Percentiles rank a stretch among this genome's conserved stretches.
Evolutionary conservation across 2,329 filamentous ascomycete species (phyloP).

Genomic region (Xylariales sp.): DNA sequence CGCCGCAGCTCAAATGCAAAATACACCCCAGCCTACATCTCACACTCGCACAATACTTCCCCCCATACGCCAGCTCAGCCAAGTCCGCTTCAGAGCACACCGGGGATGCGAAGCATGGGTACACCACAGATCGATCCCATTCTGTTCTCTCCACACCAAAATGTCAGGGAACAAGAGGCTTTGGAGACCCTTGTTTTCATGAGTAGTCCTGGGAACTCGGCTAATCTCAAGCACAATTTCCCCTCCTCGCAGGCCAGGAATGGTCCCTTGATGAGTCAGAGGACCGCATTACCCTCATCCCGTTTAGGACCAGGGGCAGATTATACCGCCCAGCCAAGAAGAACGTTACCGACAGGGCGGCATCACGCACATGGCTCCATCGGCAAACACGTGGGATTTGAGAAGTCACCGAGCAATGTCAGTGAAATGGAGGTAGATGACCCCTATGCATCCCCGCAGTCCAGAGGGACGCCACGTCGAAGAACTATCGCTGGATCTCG

Average conservation of each 20-base stretch:
- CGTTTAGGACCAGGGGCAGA: constrained; percentile 18
- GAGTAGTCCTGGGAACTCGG: constrained; percentile 71
- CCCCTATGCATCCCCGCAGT: constrained; percentile 28
- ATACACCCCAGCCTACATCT: constrained; percentile 46
- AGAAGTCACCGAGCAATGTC: constrained; percentile 36
- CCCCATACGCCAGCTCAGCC: constrained; percentile 35
- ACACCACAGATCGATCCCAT: constrained; percentile 45
- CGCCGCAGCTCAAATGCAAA: constrained; percentile 48
- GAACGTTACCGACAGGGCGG: constrained; percentile 46
- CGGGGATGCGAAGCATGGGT: constrained; percentile 27
- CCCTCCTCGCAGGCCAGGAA: constrained; percentile 32
- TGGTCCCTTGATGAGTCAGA: constrained; percentile 19
- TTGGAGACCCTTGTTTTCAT: constrained; percentile 77
- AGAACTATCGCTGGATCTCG: constrained; percentile 35
- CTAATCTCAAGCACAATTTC: constrained; percentile 54
- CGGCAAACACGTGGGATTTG: constrained; percentile 43
- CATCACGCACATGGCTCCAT: constrained; percentile 29
- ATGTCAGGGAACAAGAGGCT: constrained; percentile 71
- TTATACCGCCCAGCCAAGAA: constrained; percentile 38
- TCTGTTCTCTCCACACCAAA: constrained; percentile 65
- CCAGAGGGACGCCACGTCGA: constrained; percentile 38
- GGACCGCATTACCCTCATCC: constrained; percentile 42
- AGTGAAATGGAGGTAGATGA: constrained; percentile 47
- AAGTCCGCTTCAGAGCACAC: constrained; percentile 35
- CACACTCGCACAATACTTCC: constrained; percentile 43